Evolutionary conservation across 2,329 filamentous ascomycete genomes (phyloP), one percentile per base, ranked within the genome.

Genomic region (Fusarium sp.): DNA sequence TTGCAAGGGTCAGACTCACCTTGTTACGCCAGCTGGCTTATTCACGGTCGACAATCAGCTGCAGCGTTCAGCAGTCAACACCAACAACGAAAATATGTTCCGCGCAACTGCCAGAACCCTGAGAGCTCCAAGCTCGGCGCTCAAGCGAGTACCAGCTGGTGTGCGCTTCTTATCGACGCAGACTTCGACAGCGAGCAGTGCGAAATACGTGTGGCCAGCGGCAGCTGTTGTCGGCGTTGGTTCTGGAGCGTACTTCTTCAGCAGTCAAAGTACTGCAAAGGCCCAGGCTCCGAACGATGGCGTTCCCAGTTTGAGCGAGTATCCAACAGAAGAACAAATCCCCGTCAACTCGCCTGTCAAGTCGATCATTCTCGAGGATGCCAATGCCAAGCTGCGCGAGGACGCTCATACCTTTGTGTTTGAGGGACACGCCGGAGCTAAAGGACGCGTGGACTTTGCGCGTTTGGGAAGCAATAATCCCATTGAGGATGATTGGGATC

Each of bases 401-500:
- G 74, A 80, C 30, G 68, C 72, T 3, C 71, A 74, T 14, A 76
- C 71, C 8, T 80, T 79, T 34, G 59, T 65, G 6, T 81, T 81
- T 32, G 70, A 73, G 6, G 72, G 70, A 6, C 63, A 70, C 1
- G 71, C 56, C 14, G 75, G 74, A 1, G 50, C 57, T 11, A 70
- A 63, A 18, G 80, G 80, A 2, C 73, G 80, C 9, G 75, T 81
- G 6, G 78, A 81, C 45, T 69, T 79, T 18, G 77, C 75, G 22
- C 74, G 78, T 5, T 64, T 82, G 18, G 70, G 79, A 15, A 82
- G 80, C 61, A 81, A 81, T 29, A 58, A 73, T 8, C 79, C 78
- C 0, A 75, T 79, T 8, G 80, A 82, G 65, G 80, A 81, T 32
- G 71, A 80, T 24, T 81, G 78, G 79, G 73, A 77, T 18, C 66